Base-by-base conservation (phyloP, 2,329 filamentous ascomycete genomes). In the Neofusicoccum ribis region DNA sequence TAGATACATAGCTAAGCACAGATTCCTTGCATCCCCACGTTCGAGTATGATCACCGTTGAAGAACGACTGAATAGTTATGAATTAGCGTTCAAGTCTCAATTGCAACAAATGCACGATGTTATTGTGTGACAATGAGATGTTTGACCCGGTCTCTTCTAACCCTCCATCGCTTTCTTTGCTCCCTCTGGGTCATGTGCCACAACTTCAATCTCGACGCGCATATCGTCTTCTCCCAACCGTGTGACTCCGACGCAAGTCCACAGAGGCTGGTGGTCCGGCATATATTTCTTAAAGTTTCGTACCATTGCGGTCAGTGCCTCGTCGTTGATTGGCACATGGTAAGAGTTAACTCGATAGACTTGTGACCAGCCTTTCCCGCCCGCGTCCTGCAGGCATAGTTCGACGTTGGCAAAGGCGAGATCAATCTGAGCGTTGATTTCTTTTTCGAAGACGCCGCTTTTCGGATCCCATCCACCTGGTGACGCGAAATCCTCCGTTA, bases 321-420 rank as follows among this genome's bases (percentile, higher is more conserved):
- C 68, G 3, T 70, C 64, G 54, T 71, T 68, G 7, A 72, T 41
- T 0, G 68, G 67, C 0, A 70, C 63, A 36, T 72, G 70, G 54
- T 73, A 73, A 3, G 66, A 68, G 43, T 74, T 73, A 5, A 78
- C 68, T 7, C 73, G 67, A 60, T 70, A 78, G 0, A 88, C 86
- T 65, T 88, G 83, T 17, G 72, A 71, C 83, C 83, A 86, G 3
- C 84, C 85, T 65, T 83, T 81, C 0, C 84, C 84, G 1, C 87
- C 86, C 0, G 85, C 85, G n/a, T 81, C 69, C 47, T 78, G 80
- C 3, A 89, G 73, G 34, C 72, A 76, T 4, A 78, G 70, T 1
- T 89, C 84, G 9, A 88, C 82, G 64, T 88, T 89, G 3, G 71
- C 73, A 69, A 89, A 88, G 0, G 85, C 84, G 62, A 76, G 75